Percentiles rank a stretch among this genome's conserved stretches.
Conservation (phyloP, 1,139 yeast genomes). For the Geotrichum candidum region DNA sequence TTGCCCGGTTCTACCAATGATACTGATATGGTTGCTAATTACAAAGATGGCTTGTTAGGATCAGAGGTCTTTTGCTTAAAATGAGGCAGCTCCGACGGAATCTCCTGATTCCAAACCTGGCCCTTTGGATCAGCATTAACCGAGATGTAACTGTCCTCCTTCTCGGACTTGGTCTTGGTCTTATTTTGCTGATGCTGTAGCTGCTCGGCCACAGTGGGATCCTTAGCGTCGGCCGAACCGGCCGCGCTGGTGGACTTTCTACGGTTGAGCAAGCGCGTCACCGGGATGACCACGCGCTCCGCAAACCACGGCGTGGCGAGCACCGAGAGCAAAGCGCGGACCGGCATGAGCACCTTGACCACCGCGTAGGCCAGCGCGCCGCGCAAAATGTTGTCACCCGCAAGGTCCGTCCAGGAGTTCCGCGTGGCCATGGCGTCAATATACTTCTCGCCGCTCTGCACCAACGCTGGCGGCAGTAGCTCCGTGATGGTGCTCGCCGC, state of each 20-base stretch:
- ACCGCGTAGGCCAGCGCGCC: constrained; percentile 88
- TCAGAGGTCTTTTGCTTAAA: constrained; percentile 8
- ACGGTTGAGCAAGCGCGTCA: background rate
- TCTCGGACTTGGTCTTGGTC: background rate
- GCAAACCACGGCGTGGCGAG: constrained; percentile 66
- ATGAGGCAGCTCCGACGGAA: constrained; percentile 11
- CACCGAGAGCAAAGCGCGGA: constrained; percentile 53
- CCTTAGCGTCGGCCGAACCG: background rate
- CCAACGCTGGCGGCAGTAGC: constrained; percentile 55
- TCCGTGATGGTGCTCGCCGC: constrained; percentile 33
- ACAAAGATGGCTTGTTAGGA: constrained; percentile 12
- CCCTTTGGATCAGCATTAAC: constrained; percentile 11
- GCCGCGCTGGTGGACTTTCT: background rate
- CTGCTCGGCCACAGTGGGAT: background rate
- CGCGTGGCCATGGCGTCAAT: constrained; percentile 45
- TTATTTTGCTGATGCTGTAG: background rate
- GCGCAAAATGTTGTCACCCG: constrained; percentile 56
- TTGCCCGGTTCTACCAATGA: background rate
- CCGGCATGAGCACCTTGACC: constrained; percentile 56
- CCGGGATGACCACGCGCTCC: constrained; percentile 50
- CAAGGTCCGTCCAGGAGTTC: constrained; percentile 36
- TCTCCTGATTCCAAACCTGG: constrained; percentile 16
- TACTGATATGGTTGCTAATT: constrained; percentile 5
- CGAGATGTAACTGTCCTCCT: background rate
- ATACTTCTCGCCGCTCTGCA: constrained; percentile 55